These are phyloP conservation scores for Teunomyces barrocoloradensis DNA, from an alignment of 805 yeast genomes.

Conservation along the genomic window DNA sequence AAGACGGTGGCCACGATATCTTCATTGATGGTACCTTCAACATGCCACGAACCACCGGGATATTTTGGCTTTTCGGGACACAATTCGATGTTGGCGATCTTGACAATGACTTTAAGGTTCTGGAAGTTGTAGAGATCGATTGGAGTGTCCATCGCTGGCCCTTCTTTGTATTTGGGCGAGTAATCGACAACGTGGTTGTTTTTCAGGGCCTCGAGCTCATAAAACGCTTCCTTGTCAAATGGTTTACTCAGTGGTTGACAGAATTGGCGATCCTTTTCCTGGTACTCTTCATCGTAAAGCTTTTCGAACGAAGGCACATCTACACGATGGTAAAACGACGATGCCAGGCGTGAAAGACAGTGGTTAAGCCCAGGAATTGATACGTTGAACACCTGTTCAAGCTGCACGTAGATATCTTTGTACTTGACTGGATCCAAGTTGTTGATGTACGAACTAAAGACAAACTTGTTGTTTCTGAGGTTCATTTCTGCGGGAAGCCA, in stretches of 20 bases:
- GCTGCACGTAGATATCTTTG: slow-evolving; percentile 23
- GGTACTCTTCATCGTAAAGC: slow-evolving; percentile 13
- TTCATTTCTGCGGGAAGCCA: slow-evolving; percentile 14
- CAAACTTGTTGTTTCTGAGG: slow-evolving; percentile 11
- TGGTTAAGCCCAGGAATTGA: slow-evolving; percentile 31
- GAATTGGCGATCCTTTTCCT: neutral
- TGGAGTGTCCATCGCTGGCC: slow-evolving; percentile 4
- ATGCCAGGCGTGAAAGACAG: slow-evolving; percentile 21
- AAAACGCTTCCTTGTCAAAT: no score
- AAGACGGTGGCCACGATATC: slow-evolving; percentile 40
- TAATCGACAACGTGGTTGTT: neutral
- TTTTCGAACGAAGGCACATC: slow-evolving; percentile 12
- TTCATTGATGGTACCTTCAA: slow-evolving; percentile 41
- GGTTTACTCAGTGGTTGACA: no score
- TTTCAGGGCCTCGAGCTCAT: no score
- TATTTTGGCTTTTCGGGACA: slow-evolving; percentile 40
- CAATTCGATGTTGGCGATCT: slow-evolving; percentile 39
- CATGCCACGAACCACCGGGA: slow-evolving; percentile 43
- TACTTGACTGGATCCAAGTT: slow-evolving; percentile 34
- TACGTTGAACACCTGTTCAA: slow-evolving; percentile 28
- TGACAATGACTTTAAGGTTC: slow-evolving; percentile 35
- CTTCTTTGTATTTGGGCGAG: slow-evolving; percentile 1
- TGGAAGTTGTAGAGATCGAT: slow-evolving; percentile 15
- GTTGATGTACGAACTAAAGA: slow-evolving; percentile 36
- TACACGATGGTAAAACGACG: slow-evolving; percentile 14